A percentile compares a stretch with the other conserved stretches of the same genome.
Conservation (phyloP, 2,329 filamentous ascomycete species). For the Colletotrichum paranaense region DNA sequence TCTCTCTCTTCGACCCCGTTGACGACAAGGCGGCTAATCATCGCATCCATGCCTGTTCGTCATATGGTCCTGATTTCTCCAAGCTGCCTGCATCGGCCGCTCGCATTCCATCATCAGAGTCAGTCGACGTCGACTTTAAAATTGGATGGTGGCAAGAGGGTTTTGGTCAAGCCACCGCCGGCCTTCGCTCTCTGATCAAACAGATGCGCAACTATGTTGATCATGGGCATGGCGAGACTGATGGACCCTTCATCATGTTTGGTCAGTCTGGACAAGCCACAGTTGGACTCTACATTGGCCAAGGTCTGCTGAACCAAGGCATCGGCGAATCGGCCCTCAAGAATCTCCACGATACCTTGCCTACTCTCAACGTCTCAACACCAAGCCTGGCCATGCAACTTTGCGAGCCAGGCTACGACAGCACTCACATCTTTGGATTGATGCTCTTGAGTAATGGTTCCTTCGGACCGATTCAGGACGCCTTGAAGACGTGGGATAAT, state of each 20-base stretch:
- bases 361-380: conserved; percentile 39
- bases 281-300: conserved; percentile 50
- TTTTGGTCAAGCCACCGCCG: conserved; percentile 35
- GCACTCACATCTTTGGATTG: conserved; percentile 47
- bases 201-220: conserved; percentile 45
- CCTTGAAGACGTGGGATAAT: conserved; percentile 44
- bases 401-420: conserved; percentile 44
- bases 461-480: conserved; percentile 45
- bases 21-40: conserved; percentile 43
- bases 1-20: conserved; percentile 47
- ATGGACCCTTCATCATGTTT: conserved; percentile 43
- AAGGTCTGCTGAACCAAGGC: conserved; percentile 42
- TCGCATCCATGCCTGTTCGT: conserved; percentile 45
- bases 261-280: conserved; percentile 43
- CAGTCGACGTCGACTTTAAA: conserved; percentile 40
- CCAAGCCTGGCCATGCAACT: conserved; percentile 50
- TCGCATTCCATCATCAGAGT: conserved; percentile 14
- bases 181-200: conserved; percentile 39
- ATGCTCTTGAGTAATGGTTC: conserved; percentile 45
- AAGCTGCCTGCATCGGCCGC: conserved; percentile 26
- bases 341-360: conserved; percentile 41
- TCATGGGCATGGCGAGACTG: conserved; percentile 38
- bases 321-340: conserved; percentile 42
- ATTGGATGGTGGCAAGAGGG: conserved; percentile 43
- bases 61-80: conserved; percentile 36